Base-by-base conservation (phyloP, 139 green algal species). In the Axilococcus clingmanii region DNA sequence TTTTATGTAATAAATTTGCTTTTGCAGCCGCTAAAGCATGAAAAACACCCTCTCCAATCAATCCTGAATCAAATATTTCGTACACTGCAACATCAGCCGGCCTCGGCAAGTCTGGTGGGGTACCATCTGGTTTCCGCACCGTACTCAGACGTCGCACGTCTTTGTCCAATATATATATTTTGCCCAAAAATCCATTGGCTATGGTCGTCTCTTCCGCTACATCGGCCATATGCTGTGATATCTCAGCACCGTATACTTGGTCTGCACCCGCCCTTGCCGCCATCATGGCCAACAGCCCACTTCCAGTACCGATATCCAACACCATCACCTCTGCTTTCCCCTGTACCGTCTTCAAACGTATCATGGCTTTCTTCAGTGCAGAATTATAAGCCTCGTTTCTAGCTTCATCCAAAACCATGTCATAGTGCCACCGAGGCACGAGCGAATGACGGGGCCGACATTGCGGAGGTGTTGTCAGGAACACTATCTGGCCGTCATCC, bases 41-140 rank as follows among this genome's bases (percentile, higher is more conserved):
- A 34, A 94, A 64, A 24, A 74, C 71, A 14, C 84, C 84, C 55
- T 94, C 84, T 1, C 84, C 84, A 25, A 94, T 86, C 19, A 88
- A 48, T 5, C 84, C 84, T 12, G 52, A 72, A 57, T 94, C 84
- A 55, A 94, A 94, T 9, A 86, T 71, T 71, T 91, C 80, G 48
- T 78, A 88, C 7, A 84, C 61, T 8, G 71, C 20, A 14, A 85
- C 31, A 54, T 80, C 49, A 60, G 63, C 61, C 61, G 46, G 60
- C 14, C 48, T 33, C 7, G 74, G 63, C 53, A 90, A 57, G 51
- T 88, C 81, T 12, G 74, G 68, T 0, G 55, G 48, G 8, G 50
- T 71, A 22, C 79, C 77, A 48, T 84, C 76, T 12, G 74, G 65
- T 42, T 80, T 68, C 12, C 38, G 41, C 9, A 47, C n/a, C 25